Base-by-base conservation (phyloP, 768 basidiomycete genomes). In the Chalciporus piperatus region DNA sequence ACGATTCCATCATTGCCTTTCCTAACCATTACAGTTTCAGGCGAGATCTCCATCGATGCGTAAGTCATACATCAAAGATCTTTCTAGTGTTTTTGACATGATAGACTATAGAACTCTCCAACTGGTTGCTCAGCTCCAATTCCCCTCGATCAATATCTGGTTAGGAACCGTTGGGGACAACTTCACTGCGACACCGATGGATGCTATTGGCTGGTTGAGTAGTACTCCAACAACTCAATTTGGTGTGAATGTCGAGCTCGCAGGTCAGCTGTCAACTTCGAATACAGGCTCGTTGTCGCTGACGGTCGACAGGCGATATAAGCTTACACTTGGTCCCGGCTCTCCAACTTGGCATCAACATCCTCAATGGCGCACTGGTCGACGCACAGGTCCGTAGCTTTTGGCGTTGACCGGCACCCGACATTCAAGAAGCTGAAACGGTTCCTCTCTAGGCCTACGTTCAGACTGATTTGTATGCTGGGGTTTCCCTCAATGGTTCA, bases 331-430 rank as follows among this genome's bases (percentile, higher is more conserved):
- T 63, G 20, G 58, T 63, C 2, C 65, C 65, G 4, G 44, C 55
- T 20, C 28, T 65, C 16, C 65, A 63, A 42, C 45, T 67, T 17
- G 65, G 65, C n/a, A 39, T 65, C 16, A 57, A 51, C 27, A 55
- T 67, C 1, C 58, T 67, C 16, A 55, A 55, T 14, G 65, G 65
- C 3, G 45, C 45, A 23, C 32, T 67, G 9, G 61, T 67, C 13
- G 64, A 67, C 40, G 65, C 65, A 16, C 52, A 63, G 47, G 62
- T 30, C 19, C 7, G 20, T 22, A 25, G 1, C 7, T n/a, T n/a
- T n/a, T 7, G 3, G 16, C 10, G 14, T 37, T n/a, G n/a, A 14
- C 35, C 10, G 16, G 2, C 4, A 4, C 7, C 35, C n/a, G 16
- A 16, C 3, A 16, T 37, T n/a, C 8, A 4, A 16, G 14, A 7